Conservation (phyloP, 2,329 filamentous ascomycete species). For the Aspergillus sp. region DNA sequence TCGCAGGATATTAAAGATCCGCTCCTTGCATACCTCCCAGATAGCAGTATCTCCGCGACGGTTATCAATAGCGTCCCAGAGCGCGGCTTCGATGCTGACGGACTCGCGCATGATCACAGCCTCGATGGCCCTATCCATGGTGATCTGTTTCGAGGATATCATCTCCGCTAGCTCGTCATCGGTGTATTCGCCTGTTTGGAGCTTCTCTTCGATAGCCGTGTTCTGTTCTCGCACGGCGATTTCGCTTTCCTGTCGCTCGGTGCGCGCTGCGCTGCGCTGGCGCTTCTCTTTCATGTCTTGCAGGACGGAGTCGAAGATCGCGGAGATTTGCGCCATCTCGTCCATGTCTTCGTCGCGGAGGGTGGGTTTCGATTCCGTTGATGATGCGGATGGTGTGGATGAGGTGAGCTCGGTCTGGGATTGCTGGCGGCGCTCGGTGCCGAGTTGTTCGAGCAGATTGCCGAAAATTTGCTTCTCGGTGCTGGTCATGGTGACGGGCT, state of each 20-base stretch:
- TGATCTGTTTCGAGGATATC: slow-evolving; percentile 17
- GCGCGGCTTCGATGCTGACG: slow-evolving; percentile 32
- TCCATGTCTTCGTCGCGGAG: slow-evolving; percentile 14
- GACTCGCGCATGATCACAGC: slow-evolving; percentile 34
- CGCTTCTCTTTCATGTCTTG: slow-evolving; percentile 18
- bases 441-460: slow-evolving; percentile 15
- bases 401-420: neutral
- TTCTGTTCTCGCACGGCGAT: neutral
- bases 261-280: neutral
- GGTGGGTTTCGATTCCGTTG: neutral
- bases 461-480: slow-evolving; percentile 20
- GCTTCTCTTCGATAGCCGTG: neutral
- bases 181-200: slow-evolving; percentile 1
- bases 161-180: slow-evolving; percentile 12
- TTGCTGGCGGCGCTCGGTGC: slow-evolving; percentile 9
- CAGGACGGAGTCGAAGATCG: slow-evolving; percentile 29
- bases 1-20: slow-evolving; percentile 42
- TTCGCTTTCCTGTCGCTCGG: neutral
- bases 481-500: slow-evolving; percentile 15
- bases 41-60: slow-evolving; percentile 37
- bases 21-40: slow-evolving; percentile 43
- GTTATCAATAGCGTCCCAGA: slow-evolving; percentile 30
- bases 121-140: slow-evolving; percentile 25
- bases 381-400: neutral
- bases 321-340: slow-evolving; percentile 28